Conservation (phyloP, 139 green algal genomes). For the Eudorina sp. region DNA sequence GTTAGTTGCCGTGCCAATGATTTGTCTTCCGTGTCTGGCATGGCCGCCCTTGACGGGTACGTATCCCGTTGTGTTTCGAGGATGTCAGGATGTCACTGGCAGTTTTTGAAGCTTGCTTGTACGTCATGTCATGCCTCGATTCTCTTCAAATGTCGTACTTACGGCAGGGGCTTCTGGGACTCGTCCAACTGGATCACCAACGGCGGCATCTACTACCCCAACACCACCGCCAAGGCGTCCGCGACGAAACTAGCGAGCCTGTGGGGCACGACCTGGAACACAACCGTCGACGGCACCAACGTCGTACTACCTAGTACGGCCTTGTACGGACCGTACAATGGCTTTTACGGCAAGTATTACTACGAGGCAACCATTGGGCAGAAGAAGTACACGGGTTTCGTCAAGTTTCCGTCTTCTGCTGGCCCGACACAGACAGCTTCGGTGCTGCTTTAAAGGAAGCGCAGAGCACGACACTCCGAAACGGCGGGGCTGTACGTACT, state of each 20-base stretch:
- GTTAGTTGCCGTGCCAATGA: too few species aligned
- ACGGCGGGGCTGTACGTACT: too few species aligned
- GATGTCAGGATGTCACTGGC: too few species aligned
- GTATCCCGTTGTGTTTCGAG: too few species aligned
- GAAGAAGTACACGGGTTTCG: background rate
- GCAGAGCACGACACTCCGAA: too few species aligned
- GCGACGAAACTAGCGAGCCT: background rate
- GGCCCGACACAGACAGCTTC: background rate
- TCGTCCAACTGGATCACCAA: constrained; percentile 10
- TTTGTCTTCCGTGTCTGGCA: too few species aligned
- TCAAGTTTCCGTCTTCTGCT: background rate
- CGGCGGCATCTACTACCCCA: background rate
- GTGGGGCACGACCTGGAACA: constrained; percentile 1
- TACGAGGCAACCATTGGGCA: background rate
- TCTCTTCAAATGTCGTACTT: too few species aligned
- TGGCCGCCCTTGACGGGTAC: too few species aligned
- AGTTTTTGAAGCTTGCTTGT: too few species aligned
- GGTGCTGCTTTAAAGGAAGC: background rate
- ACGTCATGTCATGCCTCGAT: too few species aligned
- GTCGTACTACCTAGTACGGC: background rate
- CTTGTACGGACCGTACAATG: background rate
- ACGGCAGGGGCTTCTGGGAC: constrained; percentile 22
- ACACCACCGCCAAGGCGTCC: background rate
- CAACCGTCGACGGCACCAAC: background rate
- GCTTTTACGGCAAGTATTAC: constrained; percentile 36